Base-by-base conservation (phyloP, 805 yeast genomes). In the Metschnikowia lachancei region DNA sequence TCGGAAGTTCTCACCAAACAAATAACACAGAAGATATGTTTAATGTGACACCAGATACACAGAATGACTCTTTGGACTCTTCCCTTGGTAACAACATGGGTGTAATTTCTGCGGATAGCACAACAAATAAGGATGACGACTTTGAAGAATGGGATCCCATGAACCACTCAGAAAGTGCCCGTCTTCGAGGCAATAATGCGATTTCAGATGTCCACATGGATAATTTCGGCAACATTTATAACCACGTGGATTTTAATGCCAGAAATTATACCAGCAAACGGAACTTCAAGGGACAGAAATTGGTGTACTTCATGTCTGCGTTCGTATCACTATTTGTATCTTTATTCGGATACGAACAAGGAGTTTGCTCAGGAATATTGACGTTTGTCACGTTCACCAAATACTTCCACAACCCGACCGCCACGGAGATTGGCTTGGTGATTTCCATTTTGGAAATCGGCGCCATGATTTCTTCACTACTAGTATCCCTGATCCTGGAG, bases 301-400 rank as follows among this genome's bases (percentile, higher is more conserved):
- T 72, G 41, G 75, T 72, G 18, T 71, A 72, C 53, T 70, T 70
- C 58, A 72, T 75, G 8, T 69, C 75, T 3, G 76, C 72, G 5
- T 72, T 71, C 51, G 75, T 72, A 8, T 71, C 76, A 40, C 54
- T 71, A 13, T 71, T 71, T 47, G 75, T 71, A 13, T 69, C 74
- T 33, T 49, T 56, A 11, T 56, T 56, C 16, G 59, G 59, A 10
- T 56, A 56, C 55, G 75, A 71, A 50, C 76, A 90, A 66, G 97
- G 97, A 47, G 95, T 89, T 40, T 87, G 91, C 80, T 82, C 90
- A 39, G 95, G 96, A 2, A 81, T 91, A 38, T 70, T 91, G 43
- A 85, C 94, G 1, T 89, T 86, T 41, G 76, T 74, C 8, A 76
- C 84, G 46, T 90, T 90, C 65, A 77, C 77, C 50, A 70, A 69